Base-by-base conservation (phyloP, 768 basidiomycete species). In the Tephrocybe sp. region DNA sequence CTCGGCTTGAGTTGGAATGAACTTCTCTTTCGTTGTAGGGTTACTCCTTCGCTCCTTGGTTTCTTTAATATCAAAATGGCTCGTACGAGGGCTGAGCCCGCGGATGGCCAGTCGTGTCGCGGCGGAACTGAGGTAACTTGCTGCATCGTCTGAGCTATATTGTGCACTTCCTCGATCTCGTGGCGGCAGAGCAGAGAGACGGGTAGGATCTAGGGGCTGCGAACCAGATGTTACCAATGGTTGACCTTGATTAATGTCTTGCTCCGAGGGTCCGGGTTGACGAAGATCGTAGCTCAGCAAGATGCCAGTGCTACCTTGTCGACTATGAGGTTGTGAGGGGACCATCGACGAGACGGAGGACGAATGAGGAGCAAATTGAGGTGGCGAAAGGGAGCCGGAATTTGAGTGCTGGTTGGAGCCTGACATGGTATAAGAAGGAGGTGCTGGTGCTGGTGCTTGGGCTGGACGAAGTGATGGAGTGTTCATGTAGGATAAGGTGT, bases 351-450 rank as follows among this genome's bases (percentile, higher is more conserved):
- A 56, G 19, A 61, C 56, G 12, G 64, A 63, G 21, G 62, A 57
- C 5, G 63, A 64, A 16, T 58, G 64, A 16, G 68, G 64, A 12
- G 61, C 57, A 41, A 64, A 64, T 4, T 58, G 67, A 18, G 61
- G 59, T 16, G 46, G 47, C 1, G 56, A 45, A 9, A 40, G 50
- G 15, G 53, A 47, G 29, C 54, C 47, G 10, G 60, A 49, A 33
- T 53, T 55, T 12, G 60, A 58, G 16, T 59, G 51, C 11, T 52
- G 34, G 29, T 61, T 56, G 5, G 65, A 61, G 12, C 64, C 54
- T 10, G 65, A 65, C 4, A 57, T 60, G 19, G 62, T 57, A 49
- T 70, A 68, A 6, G 65, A 67, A 13, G 68, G 66, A 38, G 67
- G 64, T 12, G 63, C 57, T 19, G 67, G 64, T 12, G 63, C 57